Conservation (phyloP, 78 protist species). For the Protostelium mycophagum region DNA sequence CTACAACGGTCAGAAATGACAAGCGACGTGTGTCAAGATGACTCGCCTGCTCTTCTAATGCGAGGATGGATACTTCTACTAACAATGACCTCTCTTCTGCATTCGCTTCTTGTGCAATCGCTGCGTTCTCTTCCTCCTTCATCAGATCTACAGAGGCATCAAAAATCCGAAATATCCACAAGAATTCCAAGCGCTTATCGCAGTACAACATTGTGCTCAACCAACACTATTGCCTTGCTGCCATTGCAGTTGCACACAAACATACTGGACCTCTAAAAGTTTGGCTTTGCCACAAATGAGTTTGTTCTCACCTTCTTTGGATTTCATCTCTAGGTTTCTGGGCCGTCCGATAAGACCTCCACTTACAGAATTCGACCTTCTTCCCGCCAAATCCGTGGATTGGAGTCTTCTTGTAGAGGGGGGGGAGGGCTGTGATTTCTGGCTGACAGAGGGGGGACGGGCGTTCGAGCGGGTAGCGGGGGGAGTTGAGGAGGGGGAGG, state of each 20-base stretch:
- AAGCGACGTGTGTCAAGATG: neutral
- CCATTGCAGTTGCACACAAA: neutral
- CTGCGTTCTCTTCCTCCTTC: neutral
- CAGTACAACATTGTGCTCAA: neutral
- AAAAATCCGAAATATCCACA: too few relatives aligned
- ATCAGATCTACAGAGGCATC: neutral
- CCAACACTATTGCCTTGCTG: neutral
- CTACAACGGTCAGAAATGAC: neutral
- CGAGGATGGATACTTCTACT: neutral
- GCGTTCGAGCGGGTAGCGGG: neutral
- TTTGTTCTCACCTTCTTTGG: too few relatives aligned
- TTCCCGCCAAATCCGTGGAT: neutral
- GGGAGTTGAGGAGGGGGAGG: too few relatives aligned
- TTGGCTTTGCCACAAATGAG: neutral
- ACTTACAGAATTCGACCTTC: neutral
- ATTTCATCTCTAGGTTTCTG: too few relatives aligned
- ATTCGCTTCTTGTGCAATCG: neutral
- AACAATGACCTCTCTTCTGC: neutral
- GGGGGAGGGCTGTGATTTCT: neutral
- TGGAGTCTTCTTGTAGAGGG: neutral
- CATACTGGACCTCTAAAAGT: neutral
- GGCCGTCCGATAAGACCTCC: too few relatives aligned
- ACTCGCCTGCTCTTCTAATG: neutral
- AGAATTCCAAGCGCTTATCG: neutral
- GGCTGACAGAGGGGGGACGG: neutral